Conservation (phyloP, 345 rosid species). For the Aquilaria malaccensis region DNA sequence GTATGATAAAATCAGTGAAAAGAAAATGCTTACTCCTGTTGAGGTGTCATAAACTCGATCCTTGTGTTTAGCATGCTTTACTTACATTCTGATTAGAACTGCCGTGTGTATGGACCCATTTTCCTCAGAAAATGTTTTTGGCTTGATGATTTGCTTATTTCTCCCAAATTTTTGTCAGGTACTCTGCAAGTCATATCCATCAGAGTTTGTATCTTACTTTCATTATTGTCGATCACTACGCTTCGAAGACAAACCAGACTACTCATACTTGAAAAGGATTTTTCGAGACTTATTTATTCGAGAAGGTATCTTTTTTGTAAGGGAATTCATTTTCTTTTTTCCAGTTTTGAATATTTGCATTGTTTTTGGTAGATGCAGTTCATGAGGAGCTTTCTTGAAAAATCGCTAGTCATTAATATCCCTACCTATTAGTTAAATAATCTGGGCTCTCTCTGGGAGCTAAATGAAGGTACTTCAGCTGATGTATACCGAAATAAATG, state of each 20-base stretch:
- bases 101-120: not conserved
- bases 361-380: no score
- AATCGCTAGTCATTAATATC: no score
- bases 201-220: conserved; percentile 53
- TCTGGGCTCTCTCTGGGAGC: no score
- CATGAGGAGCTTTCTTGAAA: no score
- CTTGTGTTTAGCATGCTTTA: not conserved
- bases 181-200: conserved; percentile 32
- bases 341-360: no score
- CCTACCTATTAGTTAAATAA: no score
- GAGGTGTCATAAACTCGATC: conserved; percentile 19
- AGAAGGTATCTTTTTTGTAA: conserved; percentile 35
- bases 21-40: conserved; percentile 32
- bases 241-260: conserved; percentile 73
- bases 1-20: conserved; percentile 37
- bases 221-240: conserved; percentile 66
- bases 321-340: no score
- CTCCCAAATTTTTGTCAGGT: conserved; percentile 7
- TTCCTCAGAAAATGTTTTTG: not conserved
- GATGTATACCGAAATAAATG: no score
- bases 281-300: conserved; percentile 75
- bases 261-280: conserved; percentile 58
- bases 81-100: not conserved
- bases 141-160: no score
- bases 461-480: no score